Conservation (phyloP, 192 early-diverging fungal species). For the Coemansia sp. region DNA sequence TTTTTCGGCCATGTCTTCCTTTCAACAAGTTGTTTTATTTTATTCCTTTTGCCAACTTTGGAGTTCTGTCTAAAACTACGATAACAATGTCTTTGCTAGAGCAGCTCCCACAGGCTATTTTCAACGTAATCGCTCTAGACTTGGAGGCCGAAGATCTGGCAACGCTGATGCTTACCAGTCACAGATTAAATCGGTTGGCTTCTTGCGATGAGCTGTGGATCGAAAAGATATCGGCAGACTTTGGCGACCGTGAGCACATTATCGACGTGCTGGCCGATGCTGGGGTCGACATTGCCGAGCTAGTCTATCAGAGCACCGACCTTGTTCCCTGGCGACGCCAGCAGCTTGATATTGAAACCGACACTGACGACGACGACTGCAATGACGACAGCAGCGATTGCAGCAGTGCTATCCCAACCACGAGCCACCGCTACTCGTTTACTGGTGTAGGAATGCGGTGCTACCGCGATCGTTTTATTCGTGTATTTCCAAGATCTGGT, state of each 20-base stretch:
- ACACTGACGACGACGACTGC: not conserved
- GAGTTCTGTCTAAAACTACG: not conserved
- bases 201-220: slow-evolving; percentile 45
- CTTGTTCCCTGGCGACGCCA: slow-evolving; percentile 34
- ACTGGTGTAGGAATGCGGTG: slow-evolving; percentile 33
- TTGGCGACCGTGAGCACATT: slow-evolving; percentile 44
- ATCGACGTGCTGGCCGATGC: slow-evolving; percentile 46
- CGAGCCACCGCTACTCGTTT: not conserved
- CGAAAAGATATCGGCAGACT: slow-evolving; percentile 45
- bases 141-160: slow-evolving; percentile 31
- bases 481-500: slow-evolving; percentile 35
- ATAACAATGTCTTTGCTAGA: slow-evolving; percentile 29
- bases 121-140: slow-evolving; percentile 38
- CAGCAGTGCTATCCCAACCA: no score
- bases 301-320: slow-evolving; percentile 19
- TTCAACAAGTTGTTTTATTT: not conserved
- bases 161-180: slow-evolving; percentile 37
- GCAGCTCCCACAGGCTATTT: slow-evolving; percentile 39
- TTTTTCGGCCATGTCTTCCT: not conserved
- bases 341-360: not conserved
- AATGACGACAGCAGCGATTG: not conserved
- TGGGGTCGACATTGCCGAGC: slow-evolving; percentile 47
- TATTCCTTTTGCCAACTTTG: not conserved
- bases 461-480: slow-evolving; percentile 38
- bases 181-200: slow-evolving; percentile 23